These are phyloP conservation scores for Aspergillus bridgeri DNA, from an alignment of 495 filamentous ascomycete species.

Conservation along the genomic window DNA sequence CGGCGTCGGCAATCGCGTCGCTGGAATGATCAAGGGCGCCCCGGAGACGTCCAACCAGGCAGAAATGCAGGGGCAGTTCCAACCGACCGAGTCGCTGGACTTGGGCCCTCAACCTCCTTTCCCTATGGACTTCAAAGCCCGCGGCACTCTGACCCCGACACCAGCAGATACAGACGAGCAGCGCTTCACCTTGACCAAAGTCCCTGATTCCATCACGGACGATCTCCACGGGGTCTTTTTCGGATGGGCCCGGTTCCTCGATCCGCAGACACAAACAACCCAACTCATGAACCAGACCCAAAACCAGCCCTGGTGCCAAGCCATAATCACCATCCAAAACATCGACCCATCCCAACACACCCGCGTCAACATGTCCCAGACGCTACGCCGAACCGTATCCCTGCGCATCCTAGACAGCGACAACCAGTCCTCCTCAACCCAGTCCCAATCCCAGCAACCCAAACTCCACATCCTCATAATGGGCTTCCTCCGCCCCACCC, in stretches of 20 bases:
- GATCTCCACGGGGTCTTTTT: constrained; percentile 59
- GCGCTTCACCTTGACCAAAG: constrained; percentile 29
- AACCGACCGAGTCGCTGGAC: constrained; percentile 29
- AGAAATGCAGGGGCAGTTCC: constrained; percentile 4
- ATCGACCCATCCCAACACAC: constrained; percentile 39
- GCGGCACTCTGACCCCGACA: constrained; percentile 22
- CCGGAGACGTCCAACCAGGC: constrained; percentile 14
- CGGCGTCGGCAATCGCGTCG: constrained; percentile 35
- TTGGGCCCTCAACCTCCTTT: constrained; percentile 55
- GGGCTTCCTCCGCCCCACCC: constrained; percentile 43
- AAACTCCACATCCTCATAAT: constrained; percentile 52
- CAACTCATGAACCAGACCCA: constrained; percentile 13
- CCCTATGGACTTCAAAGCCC: constrained; percentile 52
- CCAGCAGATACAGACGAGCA: constrained; percentile 24
- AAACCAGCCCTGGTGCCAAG: constrained; percentile 45
- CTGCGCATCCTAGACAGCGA: constrained; percentile 44
- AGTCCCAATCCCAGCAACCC: constrained; percentile 16
- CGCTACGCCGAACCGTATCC: constrained; percentile 39
- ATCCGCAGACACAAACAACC: constrained; percentile 9
- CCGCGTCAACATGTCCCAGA: constrained; percentile 36
- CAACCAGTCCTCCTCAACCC: constrained; percentile 17
- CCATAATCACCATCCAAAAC: constrained; percentile 44
- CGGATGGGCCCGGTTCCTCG: constrained; percentile 52
- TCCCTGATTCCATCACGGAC: constrained; percentile 44
- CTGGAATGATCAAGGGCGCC: constrained; percentile 17